These are phyloP conservation scores for Polygonum maritimum DNA, from an alignment of 148 eudicot genomes.

Conservation along the genomic window DNA sequence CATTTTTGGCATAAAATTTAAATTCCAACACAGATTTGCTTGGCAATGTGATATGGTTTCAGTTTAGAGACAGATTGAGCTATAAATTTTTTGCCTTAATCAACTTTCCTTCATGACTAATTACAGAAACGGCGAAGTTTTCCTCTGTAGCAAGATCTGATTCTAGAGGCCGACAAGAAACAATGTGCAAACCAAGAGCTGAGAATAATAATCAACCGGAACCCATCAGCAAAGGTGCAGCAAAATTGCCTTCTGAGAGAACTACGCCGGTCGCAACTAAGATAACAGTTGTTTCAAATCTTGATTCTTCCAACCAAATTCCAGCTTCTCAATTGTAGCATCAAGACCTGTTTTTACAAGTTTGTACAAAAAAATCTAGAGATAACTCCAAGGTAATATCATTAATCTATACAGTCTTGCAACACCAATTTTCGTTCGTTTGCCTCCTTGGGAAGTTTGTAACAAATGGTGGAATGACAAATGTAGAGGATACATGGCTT, in stretches of 20 bases:
- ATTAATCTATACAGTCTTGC: neutral
- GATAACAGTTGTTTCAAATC: neutral
- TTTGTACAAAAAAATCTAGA: conserved; percentile 6
- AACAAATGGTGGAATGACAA: neutral
- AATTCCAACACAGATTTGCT: neutral
- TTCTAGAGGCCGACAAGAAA: neutral
- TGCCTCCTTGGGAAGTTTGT: too few relatives aligned
- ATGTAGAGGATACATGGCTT: neutral
- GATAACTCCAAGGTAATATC: neutral
- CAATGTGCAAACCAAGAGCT: neutral
- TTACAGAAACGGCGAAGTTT: conserved; percentile 7
- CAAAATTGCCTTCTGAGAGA: neutral
- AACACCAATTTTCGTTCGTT: too few relatives aligned
- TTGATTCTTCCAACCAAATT: neutral
- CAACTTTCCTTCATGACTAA: neutral
- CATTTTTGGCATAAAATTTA: neutral
- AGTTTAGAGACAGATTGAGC: neutral
- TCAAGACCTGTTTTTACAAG: neutral
- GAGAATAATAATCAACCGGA: neutral
- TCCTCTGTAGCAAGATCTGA: conserved; percentile 11
- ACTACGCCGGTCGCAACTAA: neutral
- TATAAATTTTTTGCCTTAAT: neutral
- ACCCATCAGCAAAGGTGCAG: neutral
- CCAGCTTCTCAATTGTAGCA: conserved; percentile 7
- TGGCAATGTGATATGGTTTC: neutral